Conservation (phyloP, 2,329 filamentous ascomycete species). For the Fusarium sublunatum region DNA sequence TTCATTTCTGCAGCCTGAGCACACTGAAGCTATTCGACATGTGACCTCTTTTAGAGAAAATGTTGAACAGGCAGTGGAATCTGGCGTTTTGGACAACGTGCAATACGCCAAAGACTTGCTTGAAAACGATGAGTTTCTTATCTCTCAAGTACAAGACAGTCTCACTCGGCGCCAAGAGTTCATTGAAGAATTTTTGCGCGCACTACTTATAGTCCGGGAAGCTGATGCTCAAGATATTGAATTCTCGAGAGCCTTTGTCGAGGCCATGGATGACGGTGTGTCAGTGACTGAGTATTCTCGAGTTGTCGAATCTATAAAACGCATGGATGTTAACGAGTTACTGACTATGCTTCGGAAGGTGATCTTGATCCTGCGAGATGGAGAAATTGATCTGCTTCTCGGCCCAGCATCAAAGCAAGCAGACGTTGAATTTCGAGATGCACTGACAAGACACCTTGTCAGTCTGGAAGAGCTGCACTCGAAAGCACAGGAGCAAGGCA, state of each 20-base stretch:
- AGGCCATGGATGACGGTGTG: slow-evolving; percentile 68
- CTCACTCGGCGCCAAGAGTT: slow-evolving; percentile 50
- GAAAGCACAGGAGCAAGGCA: slow-evolving; percentile 57
- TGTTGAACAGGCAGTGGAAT: slow-evolving; percentile 61
- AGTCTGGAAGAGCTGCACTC: slow-evolving; percentile 60
- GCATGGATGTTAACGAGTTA: slow-evolving; percentile 57
- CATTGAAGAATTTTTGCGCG: slow-evolving; percentile 60
- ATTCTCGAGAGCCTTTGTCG: slow-evolving; percentile 70
- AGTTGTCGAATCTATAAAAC: slow-evolving; percentile 68
- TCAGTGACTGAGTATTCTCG: slow-evolving; percentile 62
- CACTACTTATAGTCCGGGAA: slow-evolving; percentile 59
- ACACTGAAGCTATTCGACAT: slow-evolving; percentile 74
- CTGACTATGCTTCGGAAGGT: slow-evolving; percentile 43
- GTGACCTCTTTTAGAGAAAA: slow-evolving; percentile 74
- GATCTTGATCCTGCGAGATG: slow-evolving; percentile 48
- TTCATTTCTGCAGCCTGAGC: slow-evolving; percentile 63
- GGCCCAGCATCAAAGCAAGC: slow-evolving; percentile 48
- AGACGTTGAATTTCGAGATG: slow-evolving; percentile 46
- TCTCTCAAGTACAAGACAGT: slow-evolving; percentile 53
- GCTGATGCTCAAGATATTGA: slow-evolving; percentile 51
- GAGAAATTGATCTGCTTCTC: slow-evolving; percentile 54
- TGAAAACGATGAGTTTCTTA: slow-evolving; percentile 68
- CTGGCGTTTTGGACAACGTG: slow-evolving; percentile 56
- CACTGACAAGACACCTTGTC: slow-evolving; percentile 56
- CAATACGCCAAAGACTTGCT: slow-evolving; percentile 62